A percentile compares a stretch with the other conserved stretches of the same genome.
Evolutionary conservation across 1,139 yeast species (phyloP).

Genomic region (Scheffersomyces parashehatae): DNA sequence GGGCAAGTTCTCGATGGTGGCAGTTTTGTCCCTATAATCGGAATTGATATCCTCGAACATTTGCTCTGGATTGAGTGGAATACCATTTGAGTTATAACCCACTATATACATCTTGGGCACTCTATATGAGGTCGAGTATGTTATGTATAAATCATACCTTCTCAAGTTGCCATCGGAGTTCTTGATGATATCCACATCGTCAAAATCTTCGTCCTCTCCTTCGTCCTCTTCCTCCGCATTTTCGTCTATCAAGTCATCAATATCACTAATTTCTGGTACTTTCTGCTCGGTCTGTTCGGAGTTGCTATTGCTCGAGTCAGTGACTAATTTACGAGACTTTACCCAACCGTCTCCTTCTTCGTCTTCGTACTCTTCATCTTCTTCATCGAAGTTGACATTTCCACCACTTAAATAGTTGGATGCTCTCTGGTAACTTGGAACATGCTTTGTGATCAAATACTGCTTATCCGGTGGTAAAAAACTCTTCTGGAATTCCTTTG

Average conservation of each 20-base stretch:
- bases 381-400: conserved; percentile 33
- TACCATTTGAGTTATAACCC: conserved; percentile 82
- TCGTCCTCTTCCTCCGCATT: conserved; percentile 31
- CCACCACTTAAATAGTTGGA: conserved; percentile 48
- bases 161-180: conserved; percentile 47
- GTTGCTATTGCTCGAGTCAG: neutral
- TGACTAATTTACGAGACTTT: conserved; percentile 10
- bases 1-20: conserved; percentile 92
- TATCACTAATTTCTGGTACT: conserved; percentile 28
- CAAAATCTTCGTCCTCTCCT: conserved; percentile 29
- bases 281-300: conserved; percentile 9
- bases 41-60: conserved; percentile 94
- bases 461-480: conserved; percentile 88
- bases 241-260: conserved; percentile 44
- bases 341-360: conserved; percentile 67
- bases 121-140: conserved; percentile 91
- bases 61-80: conserved; percentile 80
- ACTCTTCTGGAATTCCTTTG: conserved; percentile 59
- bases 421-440: conserved; percentile 82
- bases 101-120: conserved; percentile 94
- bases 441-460: conserved; percentile 81
- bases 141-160: conserved; percentile 82
- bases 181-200: conserved; percentile 27
- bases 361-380: conserved; percentile 32
- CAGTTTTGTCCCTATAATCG: conserved; percentile 94